Percentiles rank a stretch among this genome's conserved stretches.
Conservation (phyloP, 257 asterid species). For the Avicennia marina region DNA sequence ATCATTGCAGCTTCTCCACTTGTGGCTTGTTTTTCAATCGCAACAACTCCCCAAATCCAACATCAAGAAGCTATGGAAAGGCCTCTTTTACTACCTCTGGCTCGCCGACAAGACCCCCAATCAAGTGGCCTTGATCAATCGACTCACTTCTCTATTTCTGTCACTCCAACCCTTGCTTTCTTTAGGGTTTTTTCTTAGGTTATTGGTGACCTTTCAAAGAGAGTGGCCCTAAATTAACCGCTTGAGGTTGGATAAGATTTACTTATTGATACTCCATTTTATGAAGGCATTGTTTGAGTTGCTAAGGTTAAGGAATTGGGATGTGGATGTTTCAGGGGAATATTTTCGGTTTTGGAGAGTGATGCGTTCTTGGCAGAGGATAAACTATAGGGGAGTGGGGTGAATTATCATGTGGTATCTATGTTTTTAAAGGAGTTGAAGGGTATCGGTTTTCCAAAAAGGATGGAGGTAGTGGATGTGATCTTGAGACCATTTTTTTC, state of each 20-base stretch:
- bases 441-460: conserved; percentile 52
- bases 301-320: conserved; percentile 59
- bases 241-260: conserved; percentile 85
- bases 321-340: conserved; percentile 43
- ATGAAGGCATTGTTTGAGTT: conserved; percentile 51
- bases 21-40: conserved; percentile 57
- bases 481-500: conserved; percentile 59
- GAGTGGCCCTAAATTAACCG: conserved; percentile 94
- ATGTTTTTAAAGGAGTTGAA: conserved; percentile 82
- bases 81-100: conserved; percentile 89
- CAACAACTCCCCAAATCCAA: conserved; percentile 54
- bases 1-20: conserved; percentile 53
- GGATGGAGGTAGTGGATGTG: conserved; percentile 48
- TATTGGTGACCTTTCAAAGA: conserved; percentile 64
- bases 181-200: conserved; percentile 58
- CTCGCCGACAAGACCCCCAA: conserved; percentile 82
- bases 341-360: conserved; percentile 47
- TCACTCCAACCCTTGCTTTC: conserved; percentile 54
- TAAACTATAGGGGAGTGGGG: conserved; percentile 76
- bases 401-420: conserved; percentile 73
- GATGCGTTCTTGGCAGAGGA: conserved; percentile 68
- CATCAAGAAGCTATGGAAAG: conserved; percentile 84
- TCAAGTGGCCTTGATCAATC: conserved; percentile 58
- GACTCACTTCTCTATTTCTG: conserved; percentile 51
- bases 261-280: conserved; percentile 72